Evolutionary conservation across 2,329 filamentous ascomycete species (phyloP), one percentile per base, ranked within the genome.

Genomic region (Calcarisporium arbuscula): DNA sequence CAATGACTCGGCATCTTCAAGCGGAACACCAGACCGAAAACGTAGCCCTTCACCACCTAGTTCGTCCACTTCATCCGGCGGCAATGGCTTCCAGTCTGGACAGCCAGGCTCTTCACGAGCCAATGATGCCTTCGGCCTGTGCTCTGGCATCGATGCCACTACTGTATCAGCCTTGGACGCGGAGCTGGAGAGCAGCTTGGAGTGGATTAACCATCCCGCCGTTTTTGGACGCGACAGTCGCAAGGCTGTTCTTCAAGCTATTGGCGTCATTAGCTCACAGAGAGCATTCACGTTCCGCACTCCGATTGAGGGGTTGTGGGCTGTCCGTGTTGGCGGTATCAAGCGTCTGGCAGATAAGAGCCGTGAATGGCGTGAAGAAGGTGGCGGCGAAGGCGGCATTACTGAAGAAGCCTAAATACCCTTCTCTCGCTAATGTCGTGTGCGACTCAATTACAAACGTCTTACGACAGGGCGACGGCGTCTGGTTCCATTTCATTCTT

Each of bases 171-270:
- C 92, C 3, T 77, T 98, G 14, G 92, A 98, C 56, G 77, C 85
- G 1, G 92, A 98, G 58, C 74, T 98, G 21, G 87, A 95, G 56
- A 77, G 85, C 21, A 86, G 85, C 32, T 67, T 98, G 12, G 92
- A 98, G 61, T 98, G 92, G 92, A 96, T 98, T 60, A 88, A 84
- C 54, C 92, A 98, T 53, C 92, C 92, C 2, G 89, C 89, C 3
- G 86, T 96, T 3, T 98, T 98, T 56, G 82, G 85, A 8, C 80
- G 92, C 23, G 92, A 98, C 57, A 92, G 85, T 38, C 81, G 92
- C 51, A 98, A 98, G 66, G 87, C 90, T 5, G 89, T 98, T 3
- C 70, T 98, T 17, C 92, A 98, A 59, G 87, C 89, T 12, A 96
- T 98, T 46, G 90, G 92, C 6, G 89, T 96, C 42, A 95, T 98